Percentiles rank a stretch among this genome's conserved stretches.
phyloP scores from a whole-genome alignment of 2,329 filamentous ascomycete species.

The Penicillium sclerotigenum region DNA sequence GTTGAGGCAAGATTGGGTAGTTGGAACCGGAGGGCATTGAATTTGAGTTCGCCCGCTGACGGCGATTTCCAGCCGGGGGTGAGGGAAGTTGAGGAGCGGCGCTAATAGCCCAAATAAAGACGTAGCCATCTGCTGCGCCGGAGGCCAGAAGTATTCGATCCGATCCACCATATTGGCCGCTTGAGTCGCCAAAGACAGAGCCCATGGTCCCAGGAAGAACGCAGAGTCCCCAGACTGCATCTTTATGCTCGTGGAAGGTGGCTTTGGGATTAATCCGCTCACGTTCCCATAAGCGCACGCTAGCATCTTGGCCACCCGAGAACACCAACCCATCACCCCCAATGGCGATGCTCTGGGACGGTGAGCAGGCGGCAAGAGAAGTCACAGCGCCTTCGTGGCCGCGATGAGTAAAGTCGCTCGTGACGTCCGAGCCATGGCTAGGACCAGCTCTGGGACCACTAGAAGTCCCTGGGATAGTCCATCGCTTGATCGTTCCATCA shows the following conservation, averaged over 20 bases:
- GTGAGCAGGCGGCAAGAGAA: conserved; percentile 79
- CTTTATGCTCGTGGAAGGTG: conserved; percentile 87
- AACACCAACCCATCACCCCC: conserved; percentile 98
- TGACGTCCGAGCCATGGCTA: conserved; percentile 80
- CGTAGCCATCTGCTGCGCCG: conserved; percentile 83
- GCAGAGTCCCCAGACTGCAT: conserved; percentile 93
- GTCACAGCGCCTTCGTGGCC: conserved; percentile 91
- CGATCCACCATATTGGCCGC: conserved; percentile 69
- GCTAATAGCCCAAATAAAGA: conserved; percentile 93
- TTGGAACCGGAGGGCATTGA: conserved; percentile 93
- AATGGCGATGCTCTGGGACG: conserved; percentile 82
- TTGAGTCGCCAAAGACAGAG: conserved; percentile 70
- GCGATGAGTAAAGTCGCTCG: conserved; percentile 90
- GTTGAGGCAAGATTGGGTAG: conserved; percentile 85
- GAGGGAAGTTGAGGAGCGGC: conserved; percentile 50
- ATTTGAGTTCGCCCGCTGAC: conserved; percentile 84
- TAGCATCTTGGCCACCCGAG: conserved; percentile 91
- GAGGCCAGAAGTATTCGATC: conserved; percentile 89
- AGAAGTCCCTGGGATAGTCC: conserved; percentile 84
- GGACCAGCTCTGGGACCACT: conserved; percentile 58
- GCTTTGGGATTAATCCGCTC: conserved; percentile 93
- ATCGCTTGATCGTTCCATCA: conserved; percentile 92
- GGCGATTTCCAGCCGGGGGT: conserved; percentile 68
- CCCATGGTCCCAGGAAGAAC: conserved; percentile 82
- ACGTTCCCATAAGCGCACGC: conserved; percentile 91